Conservation (phyloP, 1,139 yeast genomes). For the Scheffersomyces illinoinensis region DNA sequence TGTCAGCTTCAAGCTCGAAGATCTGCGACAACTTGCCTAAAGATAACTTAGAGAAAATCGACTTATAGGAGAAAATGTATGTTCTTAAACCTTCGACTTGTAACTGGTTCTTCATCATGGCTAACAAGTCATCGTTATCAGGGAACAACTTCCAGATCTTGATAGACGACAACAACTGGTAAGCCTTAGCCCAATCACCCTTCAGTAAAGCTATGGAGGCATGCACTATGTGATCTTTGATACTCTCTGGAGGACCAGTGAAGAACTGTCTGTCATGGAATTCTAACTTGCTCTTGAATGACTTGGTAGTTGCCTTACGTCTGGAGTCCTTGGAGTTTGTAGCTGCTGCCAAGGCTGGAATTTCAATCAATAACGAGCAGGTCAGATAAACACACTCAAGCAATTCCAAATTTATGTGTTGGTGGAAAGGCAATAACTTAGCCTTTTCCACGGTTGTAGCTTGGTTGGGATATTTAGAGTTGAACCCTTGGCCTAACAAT, state of each 20-base stretch:
- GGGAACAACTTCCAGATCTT: constrained; percentile 89
- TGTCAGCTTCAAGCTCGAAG: constrained; percentile 61
- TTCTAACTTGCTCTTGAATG: constrained; percentile 90
- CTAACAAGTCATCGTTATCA: constrained; percentile 63
- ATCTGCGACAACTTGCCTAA: constrained; percentile 60
- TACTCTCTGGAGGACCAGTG: constrained; percentile 97
- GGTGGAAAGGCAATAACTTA: constrained; percentile 93
- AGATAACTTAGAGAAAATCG: constrained; percentile 76
- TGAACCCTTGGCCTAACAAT: constrained; percentile 90
- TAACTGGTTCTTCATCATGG: constrained; percentile 72
- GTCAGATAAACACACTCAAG: constrained; percentile 94
- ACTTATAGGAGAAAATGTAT: constrained; percentile 80
- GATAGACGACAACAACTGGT: constrained; percentile 69
- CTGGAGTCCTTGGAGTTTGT: constrained; percentile 49
- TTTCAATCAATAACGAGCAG: constrained; percentile 84
- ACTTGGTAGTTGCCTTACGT: constrained; percentile 71
- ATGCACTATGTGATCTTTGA: constrained; percentile 90
- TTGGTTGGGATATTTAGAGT: constrained; percentile 62
- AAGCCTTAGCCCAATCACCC: constrained; percentile 87
- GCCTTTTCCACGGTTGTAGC: constrained; percentile 67
- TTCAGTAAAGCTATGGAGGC: constrained; percentile 87
- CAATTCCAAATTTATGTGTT: constrained; percentile 94
- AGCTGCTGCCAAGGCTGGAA: constrained; percentile 67
- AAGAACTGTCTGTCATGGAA: constrained; percentile 93
- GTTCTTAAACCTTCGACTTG: constrained; percentile 92